Evolutionary conservation across 2,329 filamentous ascomycete species (phyloP).

Genomic region (Albophoma yamanashiensis): DNA sequence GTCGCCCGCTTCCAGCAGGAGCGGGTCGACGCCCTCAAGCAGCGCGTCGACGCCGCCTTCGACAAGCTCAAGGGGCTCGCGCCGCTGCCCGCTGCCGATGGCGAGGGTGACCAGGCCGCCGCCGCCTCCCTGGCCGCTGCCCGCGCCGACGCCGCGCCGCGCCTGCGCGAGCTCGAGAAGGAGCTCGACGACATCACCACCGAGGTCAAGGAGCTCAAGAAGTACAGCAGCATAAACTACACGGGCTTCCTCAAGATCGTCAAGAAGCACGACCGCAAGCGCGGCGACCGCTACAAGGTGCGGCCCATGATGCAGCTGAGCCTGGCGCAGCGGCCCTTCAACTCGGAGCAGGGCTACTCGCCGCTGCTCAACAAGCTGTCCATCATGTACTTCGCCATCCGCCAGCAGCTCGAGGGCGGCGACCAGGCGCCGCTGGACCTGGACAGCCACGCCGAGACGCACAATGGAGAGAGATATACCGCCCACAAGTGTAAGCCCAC

Average conservation of each 20-base stretch:
- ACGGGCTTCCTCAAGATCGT: conserved; percentile 96
- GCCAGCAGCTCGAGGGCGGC: conserved; percentile 64
- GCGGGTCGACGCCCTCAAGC: conserved; percentile 50
- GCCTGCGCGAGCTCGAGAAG: conserved; percentile 59
- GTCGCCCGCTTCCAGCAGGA: conserved; percentile 81
- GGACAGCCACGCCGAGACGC: conserved; percentile 43
- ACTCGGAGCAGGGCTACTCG: conserved; percentile 81
- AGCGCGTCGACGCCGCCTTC: conserved; percentile 43
- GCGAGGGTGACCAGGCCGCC: conserved; percentile 22
- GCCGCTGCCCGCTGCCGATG: conserved; percentile 35
- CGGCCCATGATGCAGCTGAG: conserved; percentile 86
- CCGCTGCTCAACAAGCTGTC: conserved; percentile 84
- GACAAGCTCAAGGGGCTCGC: conserved; percentile 73
- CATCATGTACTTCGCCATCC: conserved; percentile 90
- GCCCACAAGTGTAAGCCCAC: conserved; percentile 68
- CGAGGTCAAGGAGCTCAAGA: conserved; percentile 87
- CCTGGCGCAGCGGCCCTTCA: conserved; percentile 81
- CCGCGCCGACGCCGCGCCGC: conserved; percentile 33
- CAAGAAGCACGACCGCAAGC: conserved; percentile 96
- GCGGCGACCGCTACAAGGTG: conserved; percentile 77
- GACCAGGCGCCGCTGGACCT: conserved; percentile 32
- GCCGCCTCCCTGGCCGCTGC: conserved; percentile 9
- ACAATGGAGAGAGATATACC: conserved; percentile 63
- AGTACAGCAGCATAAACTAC: conserved; percentile 93
- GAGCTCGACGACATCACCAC: conserved; percentile 84